These are phyloP conservation scores for Ophiostoma quercus DNA, from an alignment of 2,329 filamentous ascomycete genomes.

Conservation along the genomic window DNA sequence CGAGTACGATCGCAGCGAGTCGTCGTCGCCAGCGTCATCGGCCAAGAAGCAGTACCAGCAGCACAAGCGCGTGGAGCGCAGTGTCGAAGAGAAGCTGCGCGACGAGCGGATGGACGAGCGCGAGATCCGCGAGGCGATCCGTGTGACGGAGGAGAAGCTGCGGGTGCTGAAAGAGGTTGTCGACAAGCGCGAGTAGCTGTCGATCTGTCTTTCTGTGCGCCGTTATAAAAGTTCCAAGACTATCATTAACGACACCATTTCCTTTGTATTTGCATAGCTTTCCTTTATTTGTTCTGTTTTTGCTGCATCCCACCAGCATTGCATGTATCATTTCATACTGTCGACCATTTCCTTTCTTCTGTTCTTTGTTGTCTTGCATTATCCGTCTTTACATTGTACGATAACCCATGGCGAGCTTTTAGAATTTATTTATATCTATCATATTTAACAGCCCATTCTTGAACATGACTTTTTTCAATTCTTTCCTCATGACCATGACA, in stretches of 20 bases:
- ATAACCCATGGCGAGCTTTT: slow-evolving; percentile 9
- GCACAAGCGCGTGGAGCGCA: not conserved
- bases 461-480: not conserved
- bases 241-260: not conserved
- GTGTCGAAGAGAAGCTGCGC: slow-evolving; percentile 54
- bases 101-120: slow-evolving; percentile 62
- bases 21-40: slow-evolving; percentile 18
- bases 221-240: slow-evolving; percentile 19
- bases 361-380: too few species aligned
- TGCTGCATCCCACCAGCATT: not conserved
- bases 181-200: slow-evolving; percentile 40
- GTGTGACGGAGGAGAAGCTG: slow-evolving; percentile 80
- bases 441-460: not conserved
- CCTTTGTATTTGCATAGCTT: not conserved
- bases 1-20: slow-evolving; percentile 26
- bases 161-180: slow-evolving; percentile 69
- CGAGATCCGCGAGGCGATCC: slow-evolving; percentile 74
- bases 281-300: not conserved
- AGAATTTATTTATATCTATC: not conserved
- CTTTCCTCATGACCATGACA: not conserved
- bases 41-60: not conserved
- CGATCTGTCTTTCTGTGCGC: too few species aligned
- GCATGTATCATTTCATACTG: not conserved
- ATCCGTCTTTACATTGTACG: not conserved
- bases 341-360: too few species aligned